phyloP scores from a whole-genome alignment of 1,139 yeast genomes.

The Geotrichum restrictum region DNA sequence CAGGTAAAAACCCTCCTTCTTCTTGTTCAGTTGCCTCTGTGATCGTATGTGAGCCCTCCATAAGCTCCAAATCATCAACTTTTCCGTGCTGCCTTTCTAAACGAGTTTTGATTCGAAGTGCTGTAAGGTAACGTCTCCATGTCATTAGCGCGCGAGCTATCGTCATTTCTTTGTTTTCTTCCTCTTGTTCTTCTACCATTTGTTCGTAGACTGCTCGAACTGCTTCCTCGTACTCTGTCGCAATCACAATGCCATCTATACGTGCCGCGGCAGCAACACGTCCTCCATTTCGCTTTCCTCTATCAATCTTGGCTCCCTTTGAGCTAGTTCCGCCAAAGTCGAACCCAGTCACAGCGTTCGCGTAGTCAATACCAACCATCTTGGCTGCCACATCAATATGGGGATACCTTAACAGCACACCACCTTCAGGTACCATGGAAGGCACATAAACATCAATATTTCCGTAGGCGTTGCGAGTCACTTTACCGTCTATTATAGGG shows the following conservation, averaged over 20 bases:
- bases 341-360: conserved; percentile 83
- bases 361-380: conserved; percentile 68
- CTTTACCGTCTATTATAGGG: conserved; percentile 57
- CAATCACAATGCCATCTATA: conserved; percentile 75
- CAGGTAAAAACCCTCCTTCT: conserved; percentile 20
- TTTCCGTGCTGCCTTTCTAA: conserved; percentile 63
- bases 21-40: background rate
- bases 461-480: conserved; percentile 74
- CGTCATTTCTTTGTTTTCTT: conserved; percentile 45
- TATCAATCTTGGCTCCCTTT: background rate
- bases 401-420: conserved; percentile 55
- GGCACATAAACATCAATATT: conserved; percentile 75
- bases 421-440: conserved; percentile 81
- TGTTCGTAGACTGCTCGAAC: conserved; percentile 54
- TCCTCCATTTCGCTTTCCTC: conserved; percentile 15
- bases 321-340: conserved; percentile 48
- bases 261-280: conserved; percentile 52
- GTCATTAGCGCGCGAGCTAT: conserved; percentile 55
- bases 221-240: conserved; percentile 62
- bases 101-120: conserved; percentile 66
- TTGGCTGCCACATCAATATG: conserved; percentile 67
- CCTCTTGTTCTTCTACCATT: conserved; percentile 52
- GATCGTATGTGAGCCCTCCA: too few relatives aligned
- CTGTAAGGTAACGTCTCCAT: conserved; percentile 73
- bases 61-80: conserved; percentile 34